These are phyloP conservation scores for Colletotrichum plurivorum DNA, from an alignment of 2,329 filamentous ascomycete species.

Conservation along the genomic window DNA sequence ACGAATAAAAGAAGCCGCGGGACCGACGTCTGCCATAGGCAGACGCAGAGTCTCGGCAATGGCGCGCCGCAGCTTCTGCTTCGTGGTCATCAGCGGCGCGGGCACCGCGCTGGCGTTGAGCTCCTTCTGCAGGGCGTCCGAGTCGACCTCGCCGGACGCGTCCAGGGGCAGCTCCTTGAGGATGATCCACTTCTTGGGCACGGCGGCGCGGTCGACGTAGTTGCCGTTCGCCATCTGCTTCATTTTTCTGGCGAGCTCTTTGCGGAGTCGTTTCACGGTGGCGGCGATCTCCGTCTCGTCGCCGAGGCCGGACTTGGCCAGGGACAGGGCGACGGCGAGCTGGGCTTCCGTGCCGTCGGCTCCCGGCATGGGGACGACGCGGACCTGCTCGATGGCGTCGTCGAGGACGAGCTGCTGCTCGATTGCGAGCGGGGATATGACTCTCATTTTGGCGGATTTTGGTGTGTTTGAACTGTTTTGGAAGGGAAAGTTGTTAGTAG, in stretches of 20 bases:
- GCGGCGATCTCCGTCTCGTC: neutral
- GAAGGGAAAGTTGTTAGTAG: too few species aligned
- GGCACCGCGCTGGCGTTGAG: neutral
- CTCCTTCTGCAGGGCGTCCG: constrained; percentile 3
- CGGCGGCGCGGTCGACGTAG: neutral
- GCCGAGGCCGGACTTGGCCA: neutral
- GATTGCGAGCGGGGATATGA: constrained; percentile 8
- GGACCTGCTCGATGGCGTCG: constrained; percentile 9
- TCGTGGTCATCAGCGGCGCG: constrained; percentile 1
- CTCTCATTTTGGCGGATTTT: neutral
- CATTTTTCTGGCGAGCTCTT: constrained; percentile 8
- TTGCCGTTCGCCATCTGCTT: constrained; percentile 4
- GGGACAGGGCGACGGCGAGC: constrained; percentile 3
- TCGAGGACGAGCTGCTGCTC: constrained; percentile 13
- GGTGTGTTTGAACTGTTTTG: neutral
- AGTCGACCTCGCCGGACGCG: constrained; percentile 2
- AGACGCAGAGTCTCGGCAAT: constrained; percentile 12
- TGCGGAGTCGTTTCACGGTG: neutral
- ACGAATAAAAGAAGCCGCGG: constrained; percentile 9
- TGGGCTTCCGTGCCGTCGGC: neutral
- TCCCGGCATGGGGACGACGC: neutral
- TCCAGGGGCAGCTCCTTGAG: constrained; percentile 4
- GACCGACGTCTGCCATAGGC: constrained; percentile 1
- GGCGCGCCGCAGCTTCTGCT: constrained; percentile 12
- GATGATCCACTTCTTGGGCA: constrained; percentile 23